Conservation (phyloP, 108 stramenopile species). For the Nitzschia inconspicua region DNA sequence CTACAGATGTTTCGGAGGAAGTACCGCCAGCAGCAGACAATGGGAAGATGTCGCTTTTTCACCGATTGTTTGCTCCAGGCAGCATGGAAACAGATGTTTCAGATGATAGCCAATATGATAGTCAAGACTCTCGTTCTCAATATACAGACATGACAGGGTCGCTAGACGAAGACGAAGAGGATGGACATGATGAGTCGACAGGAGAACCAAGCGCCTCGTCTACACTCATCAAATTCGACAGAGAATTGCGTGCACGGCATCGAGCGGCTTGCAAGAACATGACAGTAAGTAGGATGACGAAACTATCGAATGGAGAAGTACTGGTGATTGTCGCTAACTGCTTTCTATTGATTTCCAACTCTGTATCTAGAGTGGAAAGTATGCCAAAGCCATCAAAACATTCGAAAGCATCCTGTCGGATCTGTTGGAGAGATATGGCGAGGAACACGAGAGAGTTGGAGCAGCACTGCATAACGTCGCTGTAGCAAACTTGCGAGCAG, state of each 20-base stretch:
- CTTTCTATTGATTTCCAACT: not conserved
- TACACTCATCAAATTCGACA: slow-evolving; percentile 27
- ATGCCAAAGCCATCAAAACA: slow-evolving; percentile 36
- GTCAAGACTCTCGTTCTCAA: slow-evolving; percentile 9
- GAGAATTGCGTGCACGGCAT: slow-evolving; percentile 36
- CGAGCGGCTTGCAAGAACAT: slow-evolving; percentile 50
- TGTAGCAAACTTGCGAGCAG: slow-evolving; percentile 55
- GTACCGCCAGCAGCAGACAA: not conserved
- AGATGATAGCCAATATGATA: slow-evolving; percentile 11
- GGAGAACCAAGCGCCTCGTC: not conserved
- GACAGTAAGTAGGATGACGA: slow-evolving; percentile 33
- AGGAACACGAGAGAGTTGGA: slow-evolving; percentile 49
- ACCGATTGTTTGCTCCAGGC: slow-evolving; percentile 21
- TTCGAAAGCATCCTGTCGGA: slow-evolving; percentile 56
- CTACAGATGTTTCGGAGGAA: no score
- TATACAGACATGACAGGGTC: slow-evolving; percentile 4
- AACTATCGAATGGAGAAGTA: not conserved
- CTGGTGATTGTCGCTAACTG: not conserved
- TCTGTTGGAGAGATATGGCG: slow-evolving; percentile 41
- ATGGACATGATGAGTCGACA: not conserved
- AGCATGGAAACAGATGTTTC: slow-evolving; percentile 19
- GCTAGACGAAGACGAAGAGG: not conserved
- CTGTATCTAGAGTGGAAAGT: slow-evolving; percentile 39
- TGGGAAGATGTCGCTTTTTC: slow-evolving; percentile 11
- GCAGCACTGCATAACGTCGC: slow-evolving; percentile 67